Conservation (phyloP, 768 basidiomycete species). For the Brasilioporus rufonigricans region DNA sequence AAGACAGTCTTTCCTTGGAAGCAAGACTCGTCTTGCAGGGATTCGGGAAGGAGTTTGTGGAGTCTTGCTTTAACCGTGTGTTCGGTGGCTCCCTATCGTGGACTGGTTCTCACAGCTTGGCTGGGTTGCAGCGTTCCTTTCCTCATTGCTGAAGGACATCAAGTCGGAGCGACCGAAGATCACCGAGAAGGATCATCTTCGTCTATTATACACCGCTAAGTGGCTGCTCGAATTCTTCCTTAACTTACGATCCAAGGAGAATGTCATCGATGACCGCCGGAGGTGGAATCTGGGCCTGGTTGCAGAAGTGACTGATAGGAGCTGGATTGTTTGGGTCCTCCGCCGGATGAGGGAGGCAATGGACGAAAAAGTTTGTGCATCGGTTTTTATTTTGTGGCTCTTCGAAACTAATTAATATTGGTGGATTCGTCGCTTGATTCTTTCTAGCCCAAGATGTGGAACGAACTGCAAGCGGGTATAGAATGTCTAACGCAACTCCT, state of each 20-base stretch:
- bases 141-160: slow-evolving; percentile 87
- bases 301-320: slow-evolving; percentile 81
- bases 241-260: slow-evolving; percentile 39
- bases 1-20: slow-evolving; percentile 67
- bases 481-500: slow-evolving; percentile 93
- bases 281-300: slow-evolving; percentile 72
- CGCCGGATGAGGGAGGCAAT: slow-evolving; percentile 84
- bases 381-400: background rate
- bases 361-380: slow-evolving; percentile 74
- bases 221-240: slow-evolving; percentile 96
- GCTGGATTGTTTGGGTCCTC: slow-evolving; percentile 89
- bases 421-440: slow-evolving; percentile 3
- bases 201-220: slow-evolving; percentile 80
- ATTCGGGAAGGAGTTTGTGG: slow-evolving; percentile 71
- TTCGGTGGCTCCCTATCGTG: slow-evolving; percentile 18
- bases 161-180: slow-evolving; percentile 88
- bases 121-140: slow-evolving; percentile 70
- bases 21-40: slow-evolving; percentile 63
- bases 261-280: slow-evolving; percentile 24
- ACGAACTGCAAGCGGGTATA: slow-evolving; percentile 89
- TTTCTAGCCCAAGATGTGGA: slow-evolving; percentile 86
- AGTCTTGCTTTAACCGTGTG: slow-evolving; percentile 88
- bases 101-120: slow-evolving; percentile 16
- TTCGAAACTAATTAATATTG: slow-evolving; percentile 8
- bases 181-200: slow-evolving; percentile 91